phyloP scores from a whole-genome alignment of 2,329 filamentous ascomycete species.

The Cladorrhinum sp. region DNA sequence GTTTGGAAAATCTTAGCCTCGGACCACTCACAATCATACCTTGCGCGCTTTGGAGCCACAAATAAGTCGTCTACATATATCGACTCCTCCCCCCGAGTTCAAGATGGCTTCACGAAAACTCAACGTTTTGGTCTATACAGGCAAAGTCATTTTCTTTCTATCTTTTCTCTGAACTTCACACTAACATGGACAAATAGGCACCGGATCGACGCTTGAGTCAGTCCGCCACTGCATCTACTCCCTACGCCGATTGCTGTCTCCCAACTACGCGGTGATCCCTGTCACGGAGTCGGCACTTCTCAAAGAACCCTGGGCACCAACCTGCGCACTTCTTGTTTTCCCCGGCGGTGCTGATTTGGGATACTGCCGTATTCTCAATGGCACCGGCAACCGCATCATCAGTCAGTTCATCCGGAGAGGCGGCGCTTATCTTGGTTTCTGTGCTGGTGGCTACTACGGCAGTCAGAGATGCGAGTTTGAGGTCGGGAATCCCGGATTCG shows the following conservation, averaged over 20 bases:
- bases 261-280: slow-evolving; percentile 89
- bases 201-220: slow-evolving; percentile 82
- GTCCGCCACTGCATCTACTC: slow-evolving; percentile 87
- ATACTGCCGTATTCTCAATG: slow-evolving; percentile 86
- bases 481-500: slow-evolving; percentile 73
- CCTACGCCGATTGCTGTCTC: slow-evolving; percentile 78
- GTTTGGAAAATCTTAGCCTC: no score
- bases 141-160: slow-evolving; percentile 43
- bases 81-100: neutral
- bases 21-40: no score
- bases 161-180: no score
- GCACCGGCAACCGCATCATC: slow-evolving; percentile 81
- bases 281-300: slow-evolving; percentile 74
- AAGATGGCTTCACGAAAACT: slow-evolving; percentile 44
- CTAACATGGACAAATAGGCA: slow-evolving; percentile 60
- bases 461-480: slow-evolving; percentile 84
- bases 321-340: slow-evolving; percentile 85
- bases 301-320: slow-evolving; percentile 85
- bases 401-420: slow-evolving; percentile 80
- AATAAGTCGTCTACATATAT: slow-evolving; percentile 10
- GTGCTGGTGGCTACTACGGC: slow-evolving; percentile 92
- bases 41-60: slow-evolving; percentile 2
- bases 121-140: slow-evolving; percentile 92
- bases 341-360: slow-evolving; percentile 92
- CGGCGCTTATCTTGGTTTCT: slow-evolving; percentile 85